Evolutionary conservation across 208 protist genomes (phyloP).

Genomic region (Acanthamoeba triangularis): DNA sequence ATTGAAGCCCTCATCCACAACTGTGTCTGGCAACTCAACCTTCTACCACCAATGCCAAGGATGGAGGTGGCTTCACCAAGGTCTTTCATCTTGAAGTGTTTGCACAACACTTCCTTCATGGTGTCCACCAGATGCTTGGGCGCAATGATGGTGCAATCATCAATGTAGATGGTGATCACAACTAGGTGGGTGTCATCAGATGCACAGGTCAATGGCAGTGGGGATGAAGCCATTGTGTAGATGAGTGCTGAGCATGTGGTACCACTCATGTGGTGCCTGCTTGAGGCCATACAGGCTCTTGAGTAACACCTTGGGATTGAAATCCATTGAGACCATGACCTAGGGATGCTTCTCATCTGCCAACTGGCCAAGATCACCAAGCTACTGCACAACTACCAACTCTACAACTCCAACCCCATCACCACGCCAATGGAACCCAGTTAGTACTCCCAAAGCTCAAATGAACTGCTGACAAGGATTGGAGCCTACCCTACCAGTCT

Average conservation of each 20-base stretch:
- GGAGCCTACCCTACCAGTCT: not conserved
- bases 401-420: too few species aligned
- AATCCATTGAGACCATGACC: too few species aligned
- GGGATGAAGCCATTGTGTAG: not conserved
- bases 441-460: not conserved
- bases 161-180: conserved; percentile 31
- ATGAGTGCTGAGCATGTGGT: not conserved
- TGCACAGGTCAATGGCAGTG: not conserved
- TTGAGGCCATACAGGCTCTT: conserved; percentile 69
- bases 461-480: not conserved
- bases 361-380: too few species aligned
- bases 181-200: not conserved
- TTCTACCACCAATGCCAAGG: not conserved
- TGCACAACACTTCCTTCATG: not conserved
- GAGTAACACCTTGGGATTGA: not conserved
- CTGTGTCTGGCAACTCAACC: too few species aligned
- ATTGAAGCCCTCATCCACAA: too few species aligned
- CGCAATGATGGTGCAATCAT: conserved; percentile 58
- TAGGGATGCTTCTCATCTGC: too few species aligned
- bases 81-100: conserved; percentile 1
- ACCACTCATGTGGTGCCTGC: conserved; percentile 45
- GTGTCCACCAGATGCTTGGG: not conserved
- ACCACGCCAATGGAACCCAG: too few species aligned
- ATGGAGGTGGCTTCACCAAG: not conserved
- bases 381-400: too few species aligned